These are phyloP conservation scores for Takashimella koratensis DNA, from an alignment of 1,284 basidiomycete species.

Conservation along the genomic window DNA sequence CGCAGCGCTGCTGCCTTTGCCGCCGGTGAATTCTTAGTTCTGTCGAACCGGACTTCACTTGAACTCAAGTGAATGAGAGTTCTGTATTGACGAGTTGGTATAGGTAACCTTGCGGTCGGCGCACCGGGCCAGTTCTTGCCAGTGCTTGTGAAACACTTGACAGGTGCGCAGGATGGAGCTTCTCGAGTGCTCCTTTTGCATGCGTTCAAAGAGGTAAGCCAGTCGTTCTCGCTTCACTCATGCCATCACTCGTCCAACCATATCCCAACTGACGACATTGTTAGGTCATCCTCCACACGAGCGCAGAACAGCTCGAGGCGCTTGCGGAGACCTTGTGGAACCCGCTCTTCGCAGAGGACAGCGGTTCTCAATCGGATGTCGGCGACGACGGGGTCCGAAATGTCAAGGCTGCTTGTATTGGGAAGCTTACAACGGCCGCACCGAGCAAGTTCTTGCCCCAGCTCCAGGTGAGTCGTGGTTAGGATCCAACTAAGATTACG, in stretches of 20 bases:
- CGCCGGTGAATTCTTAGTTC: conserved; percentile 58
- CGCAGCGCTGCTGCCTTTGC: conserved; percentile 86
- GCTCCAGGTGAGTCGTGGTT: conserved; percentile 63
- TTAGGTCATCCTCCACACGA: conserved; percentile 86
- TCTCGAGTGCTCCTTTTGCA: conserved; percentile 80
- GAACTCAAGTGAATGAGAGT: no score
- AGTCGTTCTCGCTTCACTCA: background rate
- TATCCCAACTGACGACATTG: background rate
- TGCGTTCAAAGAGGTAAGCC: conserved; percentile 79
- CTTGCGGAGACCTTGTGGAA: conserved; percentile 86
- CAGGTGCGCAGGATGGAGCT: conserved; percentile 61
- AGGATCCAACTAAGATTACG: background rate
- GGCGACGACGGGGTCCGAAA: conserved; percentile 89
- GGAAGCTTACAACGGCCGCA: conserved; percentile 87
- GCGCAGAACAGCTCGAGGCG: conserved; percentile 71
- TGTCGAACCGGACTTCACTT: no score
- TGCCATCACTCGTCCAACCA: background rate
- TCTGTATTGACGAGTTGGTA: conserved; percentile 1
- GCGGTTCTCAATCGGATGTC: conserved; percentile 51
- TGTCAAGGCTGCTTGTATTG: conserved; percentile 93
- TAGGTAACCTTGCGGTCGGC: conserved; percentile 91
- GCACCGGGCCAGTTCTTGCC: conserved; percentile 82
- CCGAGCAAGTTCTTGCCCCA: conserved; percentile 84
- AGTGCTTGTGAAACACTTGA: conserved; percentile 73
- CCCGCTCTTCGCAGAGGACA: conserved; percentile 67